Percentiles rank a stretch among this genome's conserved stretches.
phyloP scores from a whole-genome alignment of 192 early-diverging fungal genomes.

The Obelidium mucronatum region DNA sequence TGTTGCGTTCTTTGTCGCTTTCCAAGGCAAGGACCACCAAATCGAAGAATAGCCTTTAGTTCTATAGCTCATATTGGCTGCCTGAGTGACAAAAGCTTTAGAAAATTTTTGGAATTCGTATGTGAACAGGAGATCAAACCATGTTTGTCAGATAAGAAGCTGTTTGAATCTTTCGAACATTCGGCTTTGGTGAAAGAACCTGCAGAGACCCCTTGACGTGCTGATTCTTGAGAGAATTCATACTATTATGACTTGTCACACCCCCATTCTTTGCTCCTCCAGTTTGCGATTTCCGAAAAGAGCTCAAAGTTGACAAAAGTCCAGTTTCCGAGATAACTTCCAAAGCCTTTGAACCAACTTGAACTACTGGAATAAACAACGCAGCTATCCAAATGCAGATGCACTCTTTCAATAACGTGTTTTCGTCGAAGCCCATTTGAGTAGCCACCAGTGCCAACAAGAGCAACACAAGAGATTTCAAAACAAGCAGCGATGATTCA shows the following conservation, averaged over 20 bases:
- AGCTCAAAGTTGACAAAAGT: constrained; percentile 70
- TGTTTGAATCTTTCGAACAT: not conserved
- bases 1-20: not conserved
- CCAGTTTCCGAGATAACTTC: constrained; percentile 82
- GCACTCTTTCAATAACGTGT: constrained; percentile 30
- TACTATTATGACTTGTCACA: not conserved
- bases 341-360: constrained; percentile 88
- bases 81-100: too few relatives aligned
- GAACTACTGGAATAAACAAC: constrained; percentile 80
- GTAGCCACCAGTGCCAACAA: not conserved
- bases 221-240: not conserved
- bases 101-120: too few relatives aligned
- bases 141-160: too few relatives aligned
- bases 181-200: not conserved
- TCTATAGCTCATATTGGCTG: too few relatives aligned
- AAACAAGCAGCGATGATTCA: not conserved
- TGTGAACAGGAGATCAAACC: too few relatives aligned
- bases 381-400: constrained; percentile 52
- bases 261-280: not conserved
- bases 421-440: not conserved
- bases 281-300: not conserved
- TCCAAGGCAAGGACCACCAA: not conserved
- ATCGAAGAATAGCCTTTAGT: not conserved
- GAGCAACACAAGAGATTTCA: not conserved
- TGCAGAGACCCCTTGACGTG: not conserved